Base-by-base conservation (phyloP, 495 filamentous ascomycete genomes). In the Tetracladium setigerum region DNA sequence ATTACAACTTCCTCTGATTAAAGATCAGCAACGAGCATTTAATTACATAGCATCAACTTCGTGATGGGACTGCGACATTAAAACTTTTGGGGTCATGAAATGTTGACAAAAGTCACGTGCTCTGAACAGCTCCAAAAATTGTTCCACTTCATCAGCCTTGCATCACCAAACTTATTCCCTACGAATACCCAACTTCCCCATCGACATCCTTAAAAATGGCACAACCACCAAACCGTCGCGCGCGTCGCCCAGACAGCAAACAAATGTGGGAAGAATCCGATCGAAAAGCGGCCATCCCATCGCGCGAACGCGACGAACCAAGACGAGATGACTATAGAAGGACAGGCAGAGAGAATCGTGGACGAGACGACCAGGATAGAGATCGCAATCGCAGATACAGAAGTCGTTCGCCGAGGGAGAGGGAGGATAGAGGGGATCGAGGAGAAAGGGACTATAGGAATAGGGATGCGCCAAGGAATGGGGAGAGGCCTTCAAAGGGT, bases 261-360 rank as follows among this genome's bases (percentile, higher is more conserved):
- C 59, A 64, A 38, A 66, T 68, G 62, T 67, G 68, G 67, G 68
- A 69, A 17, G 67, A 69, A 38, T 54, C 62, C 18, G 65, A 68
- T 13, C 58, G 62, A 7, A 48, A 49, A 37, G 52, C 47, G 13
- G 31, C 43, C 5, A 48, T 52, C n/a, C 4, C 41, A 4, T 48
- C 54, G 3, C 47, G 48, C 19, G 57, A 56, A 24, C 46, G 46
- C n/a, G 49, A 55, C 36, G 55, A 54, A 16, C 55, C 46, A 38
- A 14, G 37, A 17, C 38, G 50, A 38, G 40, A 46, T 19, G 42
- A 54, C 15, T 33, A 46, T 18, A 32, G 45, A 33, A 27, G 22
- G 7, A 27, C 3, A 3, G 22, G 22, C 7, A 27, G 22, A 7
- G 22, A 27, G 3, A 27, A 27, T 27, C 22, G 22, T 27, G 22